A percentile compares a stretch with the other conserved stretches of the same genome.
These are phyloP conservation scores for Mycothermus thermophilus DNA, from an alignment of 495 filamentous ascomycete genomes.

Conservation along the genomic window DNA sequence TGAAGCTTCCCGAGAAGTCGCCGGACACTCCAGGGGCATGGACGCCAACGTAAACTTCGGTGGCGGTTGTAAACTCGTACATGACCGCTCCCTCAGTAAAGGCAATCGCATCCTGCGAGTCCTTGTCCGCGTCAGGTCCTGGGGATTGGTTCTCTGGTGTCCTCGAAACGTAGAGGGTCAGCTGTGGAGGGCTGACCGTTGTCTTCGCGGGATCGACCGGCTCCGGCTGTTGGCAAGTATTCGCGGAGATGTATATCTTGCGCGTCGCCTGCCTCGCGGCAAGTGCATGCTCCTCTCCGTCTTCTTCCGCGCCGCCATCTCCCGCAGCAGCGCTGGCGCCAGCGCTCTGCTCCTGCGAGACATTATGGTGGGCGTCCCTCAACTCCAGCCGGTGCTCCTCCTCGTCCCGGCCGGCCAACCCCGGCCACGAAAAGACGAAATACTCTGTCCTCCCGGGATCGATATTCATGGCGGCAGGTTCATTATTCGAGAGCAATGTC, in stretches of 20 bases:
- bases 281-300: slow-evolving; percentile 4
- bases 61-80: slow-evolving; percentile 37
- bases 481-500: slow-evolving; percentile 48
- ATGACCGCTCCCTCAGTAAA: slow-evolving; percentile 48
- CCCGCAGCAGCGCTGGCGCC: slow-evolving; percentile 3
- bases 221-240: slow-evolving; percentile 61
- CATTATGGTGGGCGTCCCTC: slow-evolving; percentile 6
- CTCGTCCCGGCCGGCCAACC: slow-evolving; percentile 5
- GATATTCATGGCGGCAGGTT: slow-evolving; percentile 39
- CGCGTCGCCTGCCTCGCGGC: slow-evolving; percentile 21
- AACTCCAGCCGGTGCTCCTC: slow-evolving; percentile 8
- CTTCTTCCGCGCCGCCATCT: slow-evolving; percentile 3
- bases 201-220: slow-evolving; percentile 28
- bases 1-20: slow-evolving; percentile 47
- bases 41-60: slow-evolving; percentile 62
- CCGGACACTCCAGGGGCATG: slow-evolving; percentile 47
- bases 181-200: slow-evolving; percentile 43
- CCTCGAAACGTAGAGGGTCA: slow-evolving; percentile 65
- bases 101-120: slow-evolving; percentile 27
- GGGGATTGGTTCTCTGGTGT: slow-evolving; percentile 50
- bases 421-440: slow-evolving; percentile 21
- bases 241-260: slow-evolving; percentile 64
- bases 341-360: not conserved
- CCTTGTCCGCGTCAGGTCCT: slow-evolving; percentile 40
- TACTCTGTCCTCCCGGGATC: slow-evolving; percentile 36